Percentiles rank a stretch among this genome's conserved stretches.
phyloP scores from a whole-genome alignment of 306 rosid species.

The Lagenaria siceraria region DNA sequence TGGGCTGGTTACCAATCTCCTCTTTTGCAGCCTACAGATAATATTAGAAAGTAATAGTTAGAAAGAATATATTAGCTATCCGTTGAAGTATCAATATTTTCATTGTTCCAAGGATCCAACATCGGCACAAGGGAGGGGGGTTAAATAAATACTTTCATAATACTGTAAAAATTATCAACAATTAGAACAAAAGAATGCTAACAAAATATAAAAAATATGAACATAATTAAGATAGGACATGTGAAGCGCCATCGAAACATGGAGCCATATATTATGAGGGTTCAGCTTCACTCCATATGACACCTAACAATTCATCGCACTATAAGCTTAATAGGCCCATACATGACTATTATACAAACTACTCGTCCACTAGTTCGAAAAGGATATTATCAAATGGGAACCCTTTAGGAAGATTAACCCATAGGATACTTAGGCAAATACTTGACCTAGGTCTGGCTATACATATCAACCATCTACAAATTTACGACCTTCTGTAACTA shows the following conservation, averaged over 20 bases:
- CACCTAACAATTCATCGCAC: neutral
- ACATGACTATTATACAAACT: neutral
- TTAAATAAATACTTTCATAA: neutral
- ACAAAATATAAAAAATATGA: neutral
- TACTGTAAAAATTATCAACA: neutral
- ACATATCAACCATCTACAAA: no score
- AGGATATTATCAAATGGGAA: neutral
- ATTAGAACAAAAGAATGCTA: neutral
- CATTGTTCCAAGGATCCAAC: neutral
- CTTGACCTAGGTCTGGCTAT: neutral
- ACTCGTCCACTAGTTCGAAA: neutral
- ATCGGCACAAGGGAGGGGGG: neutral
- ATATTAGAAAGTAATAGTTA: neutral
- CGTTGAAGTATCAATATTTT: neutral
- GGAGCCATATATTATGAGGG: no score
- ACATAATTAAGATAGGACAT: neutral
- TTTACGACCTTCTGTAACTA: no score
- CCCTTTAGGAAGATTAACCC: neutral
- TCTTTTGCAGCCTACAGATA: constrained; percentile 77
- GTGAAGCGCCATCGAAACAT: neutral
- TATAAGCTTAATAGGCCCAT: neutral
- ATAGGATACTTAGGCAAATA: neutral
- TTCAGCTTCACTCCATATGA: neutral
- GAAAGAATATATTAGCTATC: neutral
- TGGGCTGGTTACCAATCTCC: constrained; percentile 70